These are phyloP conservation scores for Phaeophleospora eucalypticola DNA, from an alignment of 2,329 filamentous ascomycete species.

Conservation along the genomic window DNA sequence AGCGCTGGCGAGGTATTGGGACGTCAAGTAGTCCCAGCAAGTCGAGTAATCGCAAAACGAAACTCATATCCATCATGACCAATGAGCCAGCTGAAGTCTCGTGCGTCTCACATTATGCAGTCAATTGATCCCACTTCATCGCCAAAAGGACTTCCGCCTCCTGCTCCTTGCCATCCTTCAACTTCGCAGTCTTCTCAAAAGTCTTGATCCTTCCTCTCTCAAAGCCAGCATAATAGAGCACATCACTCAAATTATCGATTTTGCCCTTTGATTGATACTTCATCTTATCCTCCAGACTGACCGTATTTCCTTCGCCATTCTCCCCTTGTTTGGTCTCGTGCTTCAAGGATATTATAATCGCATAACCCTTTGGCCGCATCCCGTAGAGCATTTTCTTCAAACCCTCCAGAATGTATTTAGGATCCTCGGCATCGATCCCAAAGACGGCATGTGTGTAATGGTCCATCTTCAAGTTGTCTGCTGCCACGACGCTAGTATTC, in stretches of 20 bases:
- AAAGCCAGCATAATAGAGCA: slow-evolving; percentile 27
- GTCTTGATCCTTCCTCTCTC: slow-evolving; percentile 25
- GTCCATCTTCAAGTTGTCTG: slow-evolving; percentile 23
- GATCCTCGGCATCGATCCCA: slow-evolving; percentile 21
- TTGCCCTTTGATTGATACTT: slow-evolving; percentile 23
- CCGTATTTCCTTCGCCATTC: slow-evolving; percentile 13
- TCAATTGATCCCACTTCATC: slow-evolving; percentile 29
- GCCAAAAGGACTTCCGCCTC: slow-evolving; percentile 26
- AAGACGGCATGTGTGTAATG: slow-evolving; percentile 27
- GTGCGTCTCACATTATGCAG: slow-evolving; percentile 12
- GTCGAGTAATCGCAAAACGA: too few species aligned
- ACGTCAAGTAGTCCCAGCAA: too few species aligned
- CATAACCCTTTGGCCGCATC: slow-evolving; percentile 25
- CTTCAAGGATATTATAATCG: slow-evolving; percentile 24
- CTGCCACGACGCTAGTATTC: slow-evolving; percentile 14
- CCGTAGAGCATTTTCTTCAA: slow-evolving; percentile 26
- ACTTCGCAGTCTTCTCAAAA: slow-evolving; percentile 20
- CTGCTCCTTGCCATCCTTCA: slow-evolving; percentile 17
- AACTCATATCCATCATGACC: background rate
- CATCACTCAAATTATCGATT: slow-evolving; percentile 21
- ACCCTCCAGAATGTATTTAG: slow-evolving; percentile 22
- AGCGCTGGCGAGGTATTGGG: too few species aligned
- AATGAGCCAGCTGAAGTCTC: background rate
- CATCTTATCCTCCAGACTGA: slow-evolving; percentile 25
- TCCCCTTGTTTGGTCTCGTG: slow-evolving; percentile 16